Percentiles rank a stretch among this genome's conserved stretches.
These are phyloP conservation scores for Suillus occidentalis DNA, from an alignment of 768 basidiomycete genomes.

Conservation along the genomic window DNA sequence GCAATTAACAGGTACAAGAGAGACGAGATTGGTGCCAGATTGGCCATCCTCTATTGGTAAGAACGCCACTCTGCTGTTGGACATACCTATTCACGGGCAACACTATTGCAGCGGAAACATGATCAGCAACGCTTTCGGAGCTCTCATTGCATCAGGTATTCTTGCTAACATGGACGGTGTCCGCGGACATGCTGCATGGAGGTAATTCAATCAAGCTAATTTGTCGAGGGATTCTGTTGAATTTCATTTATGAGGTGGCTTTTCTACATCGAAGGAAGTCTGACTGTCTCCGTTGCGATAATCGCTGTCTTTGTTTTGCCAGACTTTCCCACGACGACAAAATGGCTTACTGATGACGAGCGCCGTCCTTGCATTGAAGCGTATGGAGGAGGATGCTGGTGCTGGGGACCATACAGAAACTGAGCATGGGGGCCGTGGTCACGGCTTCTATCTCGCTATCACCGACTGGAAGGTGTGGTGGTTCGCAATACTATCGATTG, in stretches of 20 bases:
- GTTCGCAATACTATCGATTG: slow-evolving; percentile 51
- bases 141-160: slow-evolving; percentile 49
- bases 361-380: slow-evolving; percentile 49
- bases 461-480: slow-evolving; percentile 84
- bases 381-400: slow-evolving; percentile 67
- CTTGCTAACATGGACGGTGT: slow-evolving; percentile 47
- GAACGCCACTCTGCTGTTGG: neutral
- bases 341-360: slow-evolving; percentile 38
- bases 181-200: slow-evolving; percentile 52
- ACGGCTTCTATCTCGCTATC: slow-evolving; percentile 59
- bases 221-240: slow-evolving; percentile 4
- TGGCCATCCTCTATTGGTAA: slow-evolving; percentile 44
- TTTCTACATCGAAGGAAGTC: slow-evolving; percentile 46
- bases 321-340: slow-evolving; percentile 42
- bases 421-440: slow-evolving; percentile 35
- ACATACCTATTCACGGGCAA: too few relatives aligned
- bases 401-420: slow-evolving; percentile 52
- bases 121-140: slow-evolving; percentile 57
- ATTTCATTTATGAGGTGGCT: slow-evolving; percentile 39
- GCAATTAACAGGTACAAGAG: slow-evolving; percentile 40
- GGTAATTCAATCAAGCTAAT: slow-evolving; percentile 14
- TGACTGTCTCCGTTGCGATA: slow-evolving; percentile 47
- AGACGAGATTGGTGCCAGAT: slow-evolving; percentile 43
- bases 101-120: slow-evolving; percentile 37
- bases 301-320: slow-evolving; percentile 47